Evolutionary conservation across 192 early-diverging fungal species (phyloP).

Genomic region (Geosiphon pyriformis): DNA sequence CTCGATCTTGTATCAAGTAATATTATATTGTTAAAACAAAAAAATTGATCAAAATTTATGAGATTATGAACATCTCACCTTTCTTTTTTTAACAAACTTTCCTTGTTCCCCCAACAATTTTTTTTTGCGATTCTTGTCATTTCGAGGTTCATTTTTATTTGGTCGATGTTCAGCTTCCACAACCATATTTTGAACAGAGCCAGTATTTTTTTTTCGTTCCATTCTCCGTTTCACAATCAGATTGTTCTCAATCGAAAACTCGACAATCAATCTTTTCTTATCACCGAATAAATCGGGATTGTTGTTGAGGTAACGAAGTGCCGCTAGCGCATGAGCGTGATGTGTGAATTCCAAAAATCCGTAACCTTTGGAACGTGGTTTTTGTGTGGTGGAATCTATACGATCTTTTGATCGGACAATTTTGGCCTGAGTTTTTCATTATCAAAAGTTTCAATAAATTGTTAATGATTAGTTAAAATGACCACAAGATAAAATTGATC

Average conservation of each 20-base stretch:
- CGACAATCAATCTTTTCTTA: conserved; percentile 74
- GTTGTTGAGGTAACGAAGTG: conserved; percentile 88
- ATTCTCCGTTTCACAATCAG: conserved; percentile 67
- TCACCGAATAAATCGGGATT: conserved; percentile 58
- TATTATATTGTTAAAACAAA: too few species aligned
- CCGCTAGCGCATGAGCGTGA: conserved; percentile 89
- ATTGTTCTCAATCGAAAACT: conserved; percentile 89
- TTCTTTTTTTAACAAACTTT: too few species aligned
- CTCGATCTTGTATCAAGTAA: too few species aligned
- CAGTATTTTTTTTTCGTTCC: conserved; percentile 16
- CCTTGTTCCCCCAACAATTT: too few species aligned
- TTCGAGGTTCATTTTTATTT: too few species aligned
- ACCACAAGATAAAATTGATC: not conserved
- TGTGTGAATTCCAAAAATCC: conserved; percentile 88
- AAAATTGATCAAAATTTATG: too few species aligned
- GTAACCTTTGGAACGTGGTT: conserved; percentile 75
- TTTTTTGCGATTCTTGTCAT: too few species aligned
- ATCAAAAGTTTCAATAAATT: not conserved
- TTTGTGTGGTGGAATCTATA: conserved; percentile 65
- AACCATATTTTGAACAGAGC: too few species aligned
- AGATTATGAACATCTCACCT: too few species aligned
- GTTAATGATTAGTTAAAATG: not conserved
- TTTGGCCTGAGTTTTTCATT: conserved; percentile 6
- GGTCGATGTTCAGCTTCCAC: too few species aligned
- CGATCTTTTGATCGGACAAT: conserved; percentile 32